Conservation (phyloP, 2,329 filamentous ascomycete species). For the Scedosporium boydii region DNA sequence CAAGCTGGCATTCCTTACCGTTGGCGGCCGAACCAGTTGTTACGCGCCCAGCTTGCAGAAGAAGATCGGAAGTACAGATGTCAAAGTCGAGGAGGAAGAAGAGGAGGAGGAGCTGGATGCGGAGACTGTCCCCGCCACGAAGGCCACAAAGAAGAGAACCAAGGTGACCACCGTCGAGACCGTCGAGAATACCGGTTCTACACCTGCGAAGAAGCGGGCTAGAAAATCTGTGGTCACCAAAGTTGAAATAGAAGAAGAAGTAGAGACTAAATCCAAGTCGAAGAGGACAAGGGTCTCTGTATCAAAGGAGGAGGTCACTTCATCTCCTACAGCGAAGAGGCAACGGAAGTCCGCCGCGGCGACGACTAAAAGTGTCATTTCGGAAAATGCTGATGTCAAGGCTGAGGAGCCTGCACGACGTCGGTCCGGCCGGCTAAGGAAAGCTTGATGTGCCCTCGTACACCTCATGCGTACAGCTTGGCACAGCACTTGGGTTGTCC, state of each 20-base stretch:
- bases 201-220: not conserved
- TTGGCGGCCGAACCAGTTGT: conserved; percentile 85
- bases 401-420: conserved; percentile 9
- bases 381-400: not conserved
- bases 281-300: conserved; percentile 12
- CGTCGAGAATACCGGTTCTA: not conserved
- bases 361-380: not conserved
- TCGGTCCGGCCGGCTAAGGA: conserved; percentile 20
- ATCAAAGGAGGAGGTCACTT: conserved; percentile 13
- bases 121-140: conserved; percentile 16
- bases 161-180: not conserved
- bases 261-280: conserved; percentile 9
- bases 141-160: conserved; percentile 15
- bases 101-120: conserved; percentile 14
- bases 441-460: conserved; percentile 2
- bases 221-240: conserved; percentile 8
- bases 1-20: conserved; percentile 76
- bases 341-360: not conserved
- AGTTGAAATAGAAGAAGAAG: conserved; percentile 20
- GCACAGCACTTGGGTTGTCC: not conserved
- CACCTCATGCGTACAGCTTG: not conserved
- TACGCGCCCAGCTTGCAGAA: conserved; percentile 80
- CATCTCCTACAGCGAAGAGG: conserved; percentile 1
- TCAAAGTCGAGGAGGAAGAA: conserved; percentile 16
- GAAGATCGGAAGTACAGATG: conserved; percentile 40